These are phyloP conservation scores for Pleurostoma richardsiae DNA, from an alignment of 2,329 filamentous ascomycete species.

Conservation along the genomic window DNA sequence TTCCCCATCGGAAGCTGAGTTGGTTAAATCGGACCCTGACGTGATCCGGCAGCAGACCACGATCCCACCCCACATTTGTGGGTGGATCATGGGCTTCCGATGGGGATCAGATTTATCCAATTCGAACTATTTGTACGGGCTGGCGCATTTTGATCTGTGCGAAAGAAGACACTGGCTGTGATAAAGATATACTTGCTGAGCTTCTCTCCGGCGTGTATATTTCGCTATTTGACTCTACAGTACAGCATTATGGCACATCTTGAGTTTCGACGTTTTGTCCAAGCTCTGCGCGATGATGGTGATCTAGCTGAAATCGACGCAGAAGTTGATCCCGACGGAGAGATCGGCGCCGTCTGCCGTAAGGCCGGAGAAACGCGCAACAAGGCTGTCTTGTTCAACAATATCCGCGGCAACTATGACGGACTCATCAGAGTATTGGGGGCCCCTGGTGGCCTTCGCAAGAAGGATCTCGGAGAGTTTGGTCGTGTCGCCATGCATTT, in stretches of 20 bases:
- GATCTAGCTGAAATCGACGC: slow-evolving; percentile 39
- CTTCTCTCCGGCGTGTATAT: too few relatives aligned
- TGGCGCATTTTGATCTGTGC: too few relatives aligned
- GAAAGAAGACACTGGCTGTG: too few relatives aligned
- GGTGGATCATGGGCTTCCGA: too few relatives aligned
- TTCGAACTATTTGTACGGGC: too few relatives aligned
- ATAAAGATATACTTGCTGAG: too few relatives aligned
- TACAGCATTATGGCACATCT: not conserved
- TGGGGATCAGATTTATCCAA: too few relatives aligned
- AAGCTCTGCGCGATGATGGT: slow-evolving; percentile 31
- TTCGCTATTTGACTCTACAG: too few relatives aligned
- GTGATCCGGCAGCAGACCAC: too few relatives aligned
- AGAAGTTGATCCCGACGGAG: slow-evolving; percentile 36
- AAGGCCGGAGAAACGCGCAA: slow-evolving; percentile 36
- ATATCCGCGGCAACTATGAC: slow-evolving; percentile 36
- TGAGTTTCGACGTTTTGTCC: slow-evolving; percentile 38
- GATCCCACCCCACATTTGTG: too few relatives aligned
- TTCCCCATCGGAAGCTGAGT: too few relatives aligned
- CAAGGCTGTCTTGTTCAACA: slow-evolving; percentile 47
- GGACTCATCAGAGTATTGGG: slow-evolving; percentile 44
- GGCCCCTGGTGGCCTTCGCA: slow-evolving; percentile 31
- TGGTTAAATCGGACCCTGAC: too few relatives aligned
- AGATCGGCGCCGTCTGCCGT: slow-evolving; percentile 40
- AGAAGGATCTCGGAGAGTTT: slow-evolving; percentile 22
- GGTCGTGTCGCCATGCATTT: slow-evolving; percentile 35